Evolutionary conservation across 2,329 filamentous ascomycete species (phyloP).

Genomic region (Alternaria metachromatica): DNA sequence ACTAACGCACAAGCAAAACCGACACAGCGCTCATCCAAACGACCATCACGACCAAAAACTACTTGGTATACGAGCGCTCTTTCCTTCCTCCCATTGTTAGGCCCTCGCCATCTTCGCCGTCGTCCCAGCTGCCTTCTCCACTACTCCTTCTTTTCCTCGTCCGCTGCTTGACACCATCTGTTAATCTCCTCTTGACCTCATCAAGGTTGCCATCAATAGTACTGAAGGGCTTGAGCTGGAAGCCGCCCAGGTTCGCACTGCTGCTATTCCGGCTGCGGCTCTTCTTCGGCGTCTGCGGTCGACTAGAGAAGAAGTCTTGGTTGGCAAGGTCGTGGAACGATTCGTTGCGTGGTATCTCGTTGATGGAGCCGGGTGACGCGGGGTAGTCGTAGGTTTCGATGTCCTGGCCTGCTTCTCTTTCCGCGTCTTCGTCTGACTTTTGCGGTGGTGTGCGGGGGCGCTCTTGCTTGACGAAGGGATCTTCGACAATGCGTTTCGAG

Average conservation of each 20-base stretch:
- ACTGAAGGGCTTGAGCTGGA: conserved; percentile 74
- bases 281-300: conserved; percentile 80
- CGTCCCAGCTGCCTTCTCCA: conserved; percentile 27
- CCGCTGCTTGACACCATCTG: conserved; percentile 82
- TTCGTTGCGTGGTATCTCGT: conserved; percentile 76
- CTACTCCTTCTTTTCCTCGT: conserved; percentile 63
- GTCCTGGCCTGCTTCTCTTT: conserved; percentile 19
- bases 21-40: not conserved
- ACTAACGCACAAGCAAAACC: conserved; percentile 7
- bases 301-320: conserved; percentile 88
- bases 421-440: conserved; percentile 27
- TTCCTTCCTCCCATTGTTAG: conserved; percentile 31
- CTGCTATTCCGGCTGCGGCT: conserved; percentile 70
- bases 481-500: conserved; percentile 48
- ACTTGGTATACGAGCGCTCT: conserved; percentile 11
- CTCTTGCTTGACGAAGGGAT: conserved; percentile 36
- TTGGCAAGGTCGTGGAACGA: conserved; percentile 89
- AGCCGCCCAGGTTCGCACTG: conserved; percentile 62
- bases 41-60: not conserved
- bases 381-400: conserved; percentile 39
- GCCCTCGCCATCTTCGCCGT: conserved; percentile 32
- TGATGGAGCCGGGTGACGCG: conserved; percentile 27
- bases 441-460: conserved; percentile 31
- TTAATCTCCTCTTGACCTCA: conserved; percentile 82
- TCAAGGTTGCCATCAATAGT: conserved; percentile 73